A percentile compares a stretch with the other conserved stretches of the same genome.
phyloP scores from a whole-genome alignment of 2,329 filamentous ascomycete genomes.

The Xylaria sp. region DNA sequence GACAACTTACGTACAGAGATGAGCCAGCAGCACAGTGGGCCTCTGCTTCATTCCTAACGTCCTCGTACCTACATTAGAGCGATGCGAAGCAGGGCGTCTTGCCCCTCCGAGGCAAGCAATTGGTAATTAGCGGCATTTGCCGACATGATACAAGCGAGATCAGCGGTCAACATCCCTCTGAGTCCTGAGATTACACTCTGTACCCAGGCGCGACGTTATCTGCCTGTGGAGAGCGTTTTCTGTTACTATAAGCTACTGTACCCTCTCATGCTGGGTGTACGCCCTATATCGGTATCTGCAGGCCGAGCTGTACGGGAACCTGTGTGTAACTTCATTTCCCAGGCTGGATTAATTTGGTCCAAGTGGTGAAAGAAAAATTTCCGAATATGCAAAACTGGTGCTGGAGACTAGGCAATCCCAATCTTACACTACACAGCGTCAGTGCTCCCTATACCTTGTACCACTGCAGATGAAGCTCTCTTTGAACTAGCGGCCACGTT shows the following conservation, averaged over 20 bases:
- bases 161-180: constrained; percentile 24
- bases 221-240: neutral
- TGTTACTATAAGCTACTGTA: neutral
- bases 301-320: constrained; percentile 7
- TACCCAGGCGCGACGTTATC: constrained; percentile 6
- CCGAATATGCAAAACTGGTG: constrained; percentile 3
- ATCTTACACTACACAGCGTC: neutral
- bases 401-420: constrained; percentile 1
- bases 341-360: constrained; percentile 7
- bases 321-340: constrained; percentile 18
- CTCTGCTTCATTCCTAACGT: neutral
- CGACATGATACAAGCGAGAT: constrained; percentile 23
- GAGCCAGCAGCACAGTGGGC: neutral
- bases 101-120: constrained; percentile 6
- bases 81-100: constrained; percentile 7
- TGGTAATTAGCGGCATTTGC: constrained; percentile 3
- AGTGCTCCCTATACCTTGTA: constrained; percentile 5
- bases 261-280: neutral
- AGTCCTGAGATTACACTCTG: constrained; percentile 3
- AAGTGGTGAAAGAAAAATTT: neutral
- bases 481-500: constrained; percentile 15
- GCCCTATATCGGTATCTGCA: constrained; percentile 4
- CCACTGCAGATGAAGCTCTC: neutral
- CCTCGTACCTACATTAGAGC: constrained; percentile 20
- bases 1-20: neutral